Evolutionary conservation across 2,329 filamentous ascomycete genomes (phyloP).

Genomic region (Pestalotiopsis sp.): DNA sequence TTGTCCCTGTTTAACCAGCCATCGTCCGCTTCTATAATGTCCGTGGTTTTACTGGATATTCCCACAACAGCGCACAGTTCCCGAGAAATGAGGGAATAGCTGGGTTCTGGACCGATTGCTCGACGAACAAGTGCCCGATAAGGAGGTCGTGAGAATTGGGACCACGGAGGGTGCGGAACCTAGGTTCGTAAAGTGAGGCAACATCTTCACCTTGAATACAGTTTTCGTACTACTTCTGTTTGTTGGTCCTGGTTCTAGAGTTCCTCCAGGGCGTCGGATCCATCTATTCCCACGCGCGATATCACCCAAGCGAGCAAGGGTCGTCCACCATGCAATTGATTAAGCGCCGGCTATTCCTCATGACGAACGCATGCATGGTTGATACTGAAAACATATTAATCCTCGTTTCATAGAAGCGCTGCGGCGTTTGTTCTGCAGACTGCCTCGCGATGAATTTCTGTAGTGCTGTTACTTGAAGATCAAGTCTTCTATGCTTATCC

Average conservation of each 20-base stretch:
- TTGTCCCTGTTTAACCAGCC: not conserved
- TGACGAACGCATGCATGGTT: not conserved
- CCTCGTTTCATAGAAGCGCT: not conserved
- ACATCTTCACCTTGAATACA: not conserved
- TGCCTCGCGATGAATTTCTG: too few species aligned
- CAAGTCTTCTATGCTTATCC: too few species aligned
- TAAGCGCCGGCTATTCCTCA: not conserved
- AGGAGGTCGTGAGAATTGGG: not conserved
- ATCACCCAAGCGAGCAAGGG: too few species aligned
- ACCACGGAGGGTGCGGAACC: not conserved
- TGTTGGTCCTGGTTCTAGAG: not conserved
- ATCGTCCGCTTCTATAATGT: slow-evolving; percentile 7
- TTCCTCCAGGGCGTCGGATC: not conserved
- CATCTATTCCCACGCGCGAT: not conserved
- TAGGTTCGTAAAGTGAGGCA: not conserved
- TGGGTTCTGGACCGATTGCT: not conserved
- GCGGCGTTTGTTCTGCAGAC: too few species aligned
- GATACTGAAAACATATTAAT: not conserved
- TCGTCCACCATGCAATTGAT: too few species aligned
- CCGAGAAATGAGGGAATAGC: not conserved
- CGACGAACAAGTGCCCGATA: not conserved
- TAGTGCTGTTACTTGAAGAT: too few species aligned
- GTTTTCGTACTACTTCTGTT: not conserved
- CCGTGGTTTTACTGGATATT: not conserved
- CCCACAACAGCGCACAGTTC: not conserved